phyloP scores from a whole-genome alignment of 2,329 filamentous ascomycete species.

The Xylariaceae sp. region DNA sequence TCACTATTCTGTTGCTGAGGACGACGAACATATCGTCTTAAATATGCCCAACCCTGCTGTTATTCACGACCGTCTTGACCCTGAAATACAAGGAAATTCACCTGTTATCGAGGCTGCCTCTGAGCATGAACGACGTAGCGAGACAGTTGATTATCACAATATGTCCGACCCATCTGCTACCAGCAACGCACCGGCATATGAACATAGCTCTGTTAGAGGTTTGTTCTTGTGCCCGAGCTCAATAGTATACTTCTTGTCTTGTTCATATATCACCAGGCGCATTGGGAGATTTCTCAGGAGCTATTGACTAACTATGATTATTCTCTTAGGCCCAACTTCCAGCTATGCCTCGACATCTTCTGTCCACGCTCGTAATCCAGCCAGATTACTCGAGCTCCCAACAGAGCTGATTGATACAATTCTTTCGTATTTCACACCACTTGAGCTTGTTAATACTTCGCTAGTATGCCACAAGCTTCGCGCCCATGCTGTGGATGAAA shows the following conservation, averaged over 20 bases:
- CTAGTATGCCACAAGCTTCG: slow-evolving; percentile 67
- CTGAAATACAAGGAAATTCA: slow-evolving; percentile 46
- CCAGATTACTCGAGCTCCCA: slow-evolving; percentile 65
- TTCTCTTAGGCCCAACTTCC: slow-evolving; percentile 1
- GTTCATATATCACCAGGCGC: not conserved
- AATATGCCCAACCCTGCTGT: slow-evolving; percentile 34
- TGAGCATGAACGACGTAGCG: slow-evolving; percentile 28
- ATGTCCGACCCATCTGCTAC: slow-evolving; percentile 15
- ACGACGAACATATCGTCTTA: slow-evolving; percentile 25
- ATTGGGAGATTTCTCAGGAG: not conserved
- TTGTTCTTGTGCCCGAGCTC: not conserved
- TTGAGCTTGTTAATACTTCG: slow-evolving; percentile 66
- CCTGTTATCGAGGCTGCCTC: slow-evolving; percentile 39
- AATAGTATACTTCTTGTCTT: not conserved
- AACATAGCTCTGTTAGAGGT: not conserved
- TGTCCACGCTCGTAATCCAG: slow-evolving; percentile 1
- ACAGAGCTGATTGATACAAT: slow-evolving; percentile 78
- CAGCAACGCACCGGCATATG: slow-evolving; percentile 1
- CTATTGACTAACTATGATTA: slow-evolving; percentile 4
- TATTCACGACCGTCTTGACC: slow-evolving; percentile 44
- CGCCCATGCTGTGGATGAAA: slow-evolving; percentile 66
- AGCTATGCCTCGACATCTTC: slow-evolving; percentile 9
- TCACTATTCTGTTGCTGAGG: slow-evolving; percentile 9
- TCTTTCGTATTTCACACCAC: slow-evolving; percentile 67
- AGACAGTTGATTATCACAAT: slow-evolving; percentile 18